Base-by-base conservation (phyloP, 2,329 filamentous ascomycete genomes). In the Tolypocladium ovalisporum region DNA sequence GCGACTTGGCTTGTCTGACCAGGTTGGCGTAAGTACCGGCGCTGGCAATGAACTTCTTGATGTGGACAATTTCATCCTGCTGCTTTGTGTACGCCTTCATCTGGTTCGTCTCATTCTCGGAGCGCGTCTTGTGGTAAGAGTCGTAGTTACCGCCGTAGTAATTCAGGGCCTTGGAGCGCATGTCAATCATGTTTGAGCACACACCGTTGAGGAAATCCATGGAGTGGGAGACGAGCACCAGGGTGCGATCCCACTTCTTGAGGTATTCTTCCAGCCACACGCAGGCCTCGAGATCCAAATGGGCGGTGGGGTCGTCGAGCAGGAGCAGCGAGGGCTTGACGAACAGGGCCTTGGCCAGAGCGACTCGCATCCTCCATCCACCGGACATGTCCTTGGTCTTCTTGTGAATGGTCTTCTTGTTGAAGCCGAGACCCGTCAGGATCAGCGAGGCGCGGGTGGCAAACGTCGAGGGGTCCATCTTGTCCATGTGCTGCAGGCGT, bases 81-180 rank as follows among this genome's bases (percentile, higher is more conserved):
- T 99, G 94, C 83, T 99, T 99, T 74, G 89, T 82, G 80, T 99
- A 99, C 62, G 94, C 94, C 83, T 97, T 99, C 85, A 89, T 90
- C 81, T 99, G 94, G 80, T 99, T 99, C 75, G 87, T 86, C 78
- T 99, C 94, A 76, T 97, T 88, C 77, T 99, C 94, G 57, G 83
- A 77, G 61, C 93, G 85, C 55, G 93, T 97, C 89, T 97, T 99
- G 77, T 85, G 79, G 81, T 99, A 93, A 51, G 92, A 91, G 76
- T 99, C 94, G 84, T 97, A 99, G 85, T 99, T 97, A 84, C 95
- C 94, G 83, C 94, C 95, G 71, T 97, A 99, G 88, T 99, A 99
- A 63, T 92, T 76, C 66, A 99, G 88, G 73, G 88, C 79, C 78
- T 89, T 90, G 72, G 81, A 75, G 67, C 94, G 89, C 94, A 99